Percentiles rank a stretch among this genome's conserved stretches.
Conservation (phyloP, 768 basidiomycete genomes). For the Dentipellis fragilis region DNA sequence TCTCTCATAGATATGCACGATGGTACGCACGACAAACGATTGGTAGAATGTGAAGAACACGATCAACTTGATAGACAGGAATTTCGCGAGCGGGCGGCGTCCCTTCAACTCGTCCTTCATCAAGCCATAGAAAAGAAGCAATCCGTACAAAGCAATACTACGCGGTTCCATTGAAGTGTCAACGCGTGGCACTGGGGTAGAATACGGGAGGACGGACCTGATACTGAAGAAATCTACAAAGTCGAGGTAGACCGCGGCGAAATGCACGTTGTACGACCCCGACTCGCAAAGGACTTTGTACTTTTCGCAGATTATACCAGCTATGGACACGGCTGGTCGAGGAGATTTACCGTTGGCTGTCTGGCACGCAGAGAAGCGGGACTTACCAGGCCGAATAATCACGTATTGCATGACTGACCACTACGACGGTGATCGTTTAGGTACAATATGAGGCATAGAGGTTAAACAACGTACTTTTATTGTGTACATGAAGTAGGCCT, state of each 20-base stretch:
- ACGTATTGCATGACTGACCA: conserved; percentile 90
- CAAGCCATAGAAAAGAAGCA: conserved; percentile 75
- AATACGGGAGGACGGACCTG: conserved; percentile 33
- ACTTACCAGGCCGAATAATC: conserved; percentile 49
- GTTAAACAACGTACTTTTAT: conserved; percentile 46
- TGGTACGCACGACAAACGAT: conserved; percentile 43
- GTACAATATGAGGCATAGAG: neutral
- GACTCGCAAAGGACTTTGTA: conserved; percentile 61
- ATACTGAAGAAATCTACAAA: conserved; percentile 75
- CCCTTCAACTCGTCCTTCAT: conserved; percentile 73
- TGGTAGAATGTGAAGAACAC: conserved; percentile 90
- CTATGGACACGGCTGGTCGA: conserved; percentile 46
- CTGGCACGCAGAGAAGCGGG: neutral
- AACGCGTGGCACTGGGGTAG: neutral
- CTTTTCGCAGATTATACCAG: conserved; percentile 69
- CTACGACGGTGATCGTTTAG: conserved; percentile 22
- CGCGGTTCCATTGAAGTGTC: neutral
- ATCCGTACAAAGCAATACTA: conserved; percentile 79
- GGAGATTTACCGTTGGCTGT: neutral
- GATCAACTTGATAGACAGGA: conserved; percentile 77
- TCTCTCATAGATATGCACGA: neutral
- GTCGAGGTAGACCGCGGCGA: conserved; percentile 61
- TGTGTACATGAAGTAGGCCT: conserved; percentile 87
- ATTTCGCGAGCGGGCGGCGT: conserved; percentile 73
- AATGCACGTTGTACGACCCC: conserved; percentile 46